Evolutionary conservation across 148 eudicot species (phyloP).

Genomic region (Fagopyrum esculentum): DNA sequence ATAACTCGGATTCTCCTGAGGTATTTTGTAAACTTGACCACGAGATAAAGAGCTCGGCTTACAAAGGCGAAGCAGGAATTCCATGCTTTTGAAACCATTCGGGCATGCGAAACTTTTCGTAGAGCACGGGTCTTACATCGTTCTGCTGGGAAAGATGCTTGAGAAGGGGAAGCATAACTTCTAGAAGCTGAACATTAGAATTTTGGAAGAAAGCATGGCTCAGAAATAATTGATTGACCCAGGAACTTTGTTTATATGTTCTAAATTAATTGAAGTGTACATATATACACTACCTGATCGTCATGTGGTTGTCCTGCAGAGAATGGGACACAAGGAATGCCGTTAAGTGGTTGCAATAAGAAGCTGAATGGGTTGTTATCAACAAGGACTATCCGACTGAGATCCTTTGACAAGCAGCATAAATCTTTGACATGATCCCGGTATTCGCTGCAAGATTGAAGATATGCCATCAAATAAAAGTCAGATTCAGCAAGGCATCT

Average conservation of each 20-base stretch:
- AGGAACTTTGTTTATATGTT: not conserved
- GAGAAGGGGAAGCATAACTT: slow-evolving; percentile 81
- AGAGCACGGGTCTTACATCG: slow-evolving; percentile 70
- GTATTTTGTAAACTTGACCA: too few relatives aligned
- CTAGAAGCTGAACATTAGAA: slow-evolving; percentile 56
- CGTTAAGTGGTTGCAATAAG: slow-evolving; percentile 87
- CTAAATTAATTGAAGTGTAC: not conserved
- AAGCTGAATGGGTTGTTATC: slow-evolving; percentile 97
- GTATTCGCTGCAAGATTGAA: slow-evolving; percentile 50
- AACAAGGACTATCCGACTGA: slow-evolving; percentile 71
- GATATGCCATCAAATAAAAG: not conserved
- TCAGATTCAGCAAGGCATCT: not conserved
- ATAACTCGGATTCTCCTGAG: too few relatives aligned
- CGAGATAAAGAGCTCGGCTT: not conserved
- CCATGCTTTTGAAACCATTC: slow-evolving; percentile 98
- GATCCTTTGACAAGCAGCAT: slow-evolving; percentile 65
- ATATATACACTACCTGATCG: slow-evolving; percentile 50
- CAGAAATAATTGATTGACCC: not conserved
- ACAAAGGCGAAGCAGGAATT: slow-evolving; percentile 58
- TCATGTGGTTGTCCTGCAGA: slow-evolving; percentile 92
- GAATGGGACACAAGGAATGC: slow-evolving; percentile 94
- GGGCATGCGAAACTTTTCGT: slow-evolving; percentile 83
- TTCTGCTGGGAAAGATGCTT: slow-evolving; percentile 63
- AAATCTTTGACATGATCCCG: slow-evolving; percentile 95
- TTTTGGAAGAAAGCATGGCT: not conserved